Percentiles rank a stretch among this genome's conserved stretches.
Conservation (phyloP, 1,284 basidiomycete genomes). For the Anthracocystis setariae region DNA sequence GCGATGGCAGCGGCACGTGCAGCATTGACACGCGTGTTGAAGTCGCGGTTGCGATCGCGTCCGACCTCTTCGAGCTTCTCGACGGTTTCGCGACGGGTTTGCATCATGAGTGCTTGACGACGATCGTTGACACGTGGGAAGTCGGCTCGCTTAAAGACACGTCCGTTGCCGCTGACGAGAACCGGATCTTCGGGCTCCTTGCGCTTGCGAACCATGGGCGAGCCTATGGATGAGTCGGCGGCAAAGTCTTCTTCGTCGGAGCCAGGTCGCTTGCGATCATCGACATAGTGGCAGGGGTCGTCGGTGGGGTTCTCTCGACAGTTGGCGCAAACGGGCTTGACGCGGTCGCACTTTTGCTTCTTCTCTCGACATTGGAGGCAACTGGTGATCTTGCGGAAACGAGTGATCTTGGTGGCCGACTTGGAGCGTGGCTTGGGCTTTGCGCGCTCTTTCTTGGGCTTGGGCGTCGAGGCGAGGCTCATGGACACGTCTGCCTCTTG, state of each 20-base stretch:
- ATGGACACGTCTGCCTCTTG: constrained; percentile 20
- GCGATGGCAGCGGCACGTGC: constrained; percentile 58
- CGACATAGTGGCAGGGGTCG: constrained; percentile 53
- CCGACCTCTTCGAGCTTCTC: constrained; percentile 47
- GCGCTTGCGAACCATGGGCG: constrained; percentile 45
- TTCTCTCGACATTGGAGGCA: constrained; percentile 58
- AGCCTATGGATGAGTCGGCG: constrained; percentile 41
- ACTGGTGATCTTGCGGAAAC: constrained; percentile 59
- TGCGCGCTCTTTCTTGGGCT: constrained; percentile 52
- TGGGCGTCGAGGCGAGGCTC: constrained; percentile 29
- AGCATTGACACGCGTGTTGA: constrained; percentile 55
- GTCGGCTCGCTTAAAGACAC: constrained; percentile 39
- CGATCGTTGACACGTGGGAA: constrained; percentile 41
- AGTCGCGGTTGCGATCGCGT: constrained; percentile 43
- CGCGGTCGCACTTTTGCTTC: constrained; percentile 64
- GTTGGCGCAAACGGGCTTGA: constrained; percentile 57
- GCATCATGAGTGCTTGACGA: constrained; percentile 34
- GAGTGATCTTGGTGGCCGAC: constrained; percentile 57
- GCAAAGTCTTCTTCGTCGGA: constrained; percentile 43
- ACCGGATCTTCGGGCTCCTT: constrained; percentile 35
- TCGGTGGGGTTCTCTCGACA: constrained; percentile 51
- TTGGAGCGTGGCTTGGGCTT: constrained; percentile 53
- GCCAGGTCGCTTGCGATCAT: constrained; percentile 46
- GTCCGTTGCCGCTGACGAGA: constrained; percentile 10
- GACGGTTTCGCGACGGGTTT: constrained; percentile 42